Conservation (phyloP, 2,329 filamentous ascomycete genomes). For the Paracamarosporium sp. region DNA sequence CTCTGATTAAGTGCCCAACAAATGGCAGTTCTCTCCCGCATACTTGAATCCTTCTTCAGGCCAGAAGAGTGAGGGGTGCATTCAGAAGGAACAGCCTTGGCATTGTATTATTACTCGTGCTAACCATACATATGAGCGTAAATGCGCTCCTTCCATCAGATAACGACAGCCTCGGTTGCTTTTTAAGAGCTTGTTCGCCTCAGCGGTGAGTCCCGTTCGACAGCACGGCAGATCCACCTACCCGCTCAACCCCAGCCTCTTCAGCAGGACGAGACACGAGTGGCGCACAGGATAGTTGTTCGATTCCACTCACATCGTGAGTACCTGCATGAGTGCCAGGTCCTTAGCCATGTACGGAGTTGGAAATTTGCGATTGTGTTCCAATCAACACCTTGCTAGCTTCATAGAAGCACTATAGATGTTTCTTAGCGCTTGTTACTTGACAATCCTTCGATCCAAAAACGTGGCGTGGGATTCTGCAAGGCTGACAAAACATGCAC, state of each 20-base stretch:
- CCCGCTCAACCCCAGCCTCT: background rate
- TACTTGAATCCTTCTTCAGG: background rate
- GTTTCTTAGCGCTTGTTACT: conserved; percentile 2
- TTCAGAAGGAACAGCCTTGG: background rate
- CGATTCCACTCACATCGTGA: background rate
- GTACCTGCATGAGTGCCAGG: background rate
- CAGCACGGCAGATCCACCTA: background rate
- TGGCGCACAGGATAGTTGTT: background rate
- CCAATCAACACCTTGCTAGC: background rate
- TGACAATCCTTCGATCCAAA: background rate
- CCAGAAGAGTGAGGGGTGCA: background rate
- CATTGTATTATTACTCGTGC: background rate
- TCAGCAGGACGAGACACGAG: background rate
- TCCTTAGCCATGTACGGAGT: background rate
- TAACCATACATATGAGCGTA: background rate
- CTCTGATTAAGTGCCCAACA: background rate
- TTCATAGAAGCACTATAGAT: conserved; percentile 3
- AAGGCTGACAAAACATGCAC: conserved; percentile 6
- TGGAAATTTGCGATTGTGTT: background rate
- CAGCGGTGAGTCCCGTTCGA: background rate
- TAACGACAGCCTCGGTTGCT: background rate
- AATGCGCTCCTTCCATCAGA: background rate
- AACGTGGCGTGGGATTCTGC: conserved; percentile 5
- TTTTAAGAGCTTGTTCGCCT: background rate
- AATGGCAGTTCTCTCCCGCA: background rate